phyloP scores from a whole-genome alignment of 1,284 basidiomycete species.

The Trichosporon inkin region DNA sequence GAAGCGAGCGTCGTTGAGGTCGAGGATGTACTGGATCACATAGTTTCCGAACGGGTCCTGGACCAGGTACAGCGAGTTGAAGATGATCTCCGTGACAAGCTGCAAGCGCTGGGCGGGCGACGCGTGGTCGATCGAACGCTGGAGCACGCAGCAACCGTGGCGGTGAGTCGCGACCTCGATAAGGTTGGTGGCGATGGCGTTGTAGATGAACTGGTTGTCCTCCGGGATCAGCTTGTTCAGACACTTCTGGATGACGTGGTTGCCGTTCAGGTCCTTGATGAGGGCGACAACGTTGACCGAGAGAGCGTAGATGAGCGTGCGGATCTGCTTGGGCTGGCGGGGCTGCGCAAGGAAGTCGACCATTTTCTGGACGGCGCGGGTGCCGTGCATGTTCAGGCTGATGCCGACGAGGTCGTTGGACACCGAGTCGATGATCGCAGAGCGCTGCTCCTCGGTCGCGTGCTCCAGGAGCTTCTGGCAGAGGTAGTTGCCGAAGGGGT shows the following conservation, averaged over 20 bases:
- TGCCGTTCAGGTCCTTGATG: constrained; percentile 99
- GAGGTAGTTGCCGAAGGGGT: constrained; percentile 99
- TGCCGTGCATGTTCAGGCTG: constrained; percentile 99
- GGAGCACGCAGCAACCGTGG: constrained; percentile 97
- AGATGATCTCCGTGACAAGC: constrained; percentile 98
- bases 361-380: constrained; percentile 99
- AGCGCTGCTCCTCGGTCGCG: constrained; percentile 96
- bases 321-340: constrained; percentile 82
- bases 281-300: constrained; percentile 97
- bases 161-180: constrained; percentile 99
- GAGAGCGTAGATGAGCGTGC: constrained; percentile 93
- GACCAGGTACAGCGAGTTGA: constrained; percentile 93
- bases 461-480: constrained; percentile 98
- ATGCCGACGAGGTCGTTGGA: constrained; percentile 96
- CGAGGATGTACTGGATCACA: constrained; percentile 78
- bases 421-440: constrained; percentile 94
- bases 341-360: constrained; percentile 98
- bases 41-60: constrained; percentile 89
- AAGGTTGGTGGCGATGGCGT: constrained; percentile 96
- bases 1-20: constrained; percentile 96
- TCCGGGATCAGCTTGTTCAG: constrained; percentile 95
- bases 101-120: constrained; percentile 81
- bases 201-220: constrained; percentile 99
- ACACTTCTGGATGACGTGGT: constrained; percentile 98
- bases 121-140: constrained; percentile 97